These are phyloP conservation scores for Astrocystis sublimbata DNA, from an alignment of 495 filamentous ascomycete genomes.

Conservation along the genomic window DNA sequence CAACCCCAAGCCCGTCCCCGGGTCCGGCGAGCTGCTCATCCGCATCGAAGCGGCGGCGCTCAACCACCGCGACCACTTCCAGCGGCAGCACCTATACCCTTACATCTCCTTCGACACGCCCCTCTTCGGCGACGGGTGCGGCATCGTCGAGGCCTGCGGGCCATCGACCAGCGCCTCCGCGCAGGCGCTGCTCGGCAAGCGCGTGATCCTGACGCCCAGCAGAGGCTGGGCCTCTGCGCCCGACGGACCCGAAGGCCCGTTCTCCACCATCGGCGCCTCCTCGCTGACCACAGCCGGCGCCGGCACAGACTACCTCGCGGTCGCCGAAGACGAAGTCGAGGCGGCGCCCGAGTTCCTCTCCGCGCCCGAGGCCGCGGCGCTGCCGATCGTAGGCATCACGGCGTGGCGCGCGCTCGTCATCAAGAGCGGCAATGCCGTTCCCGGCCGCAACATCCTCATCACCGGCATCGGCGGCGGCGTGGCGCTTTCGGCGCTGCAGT, in stretches of 20 bases:
- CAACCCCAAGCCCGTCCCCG: constrained; percentile 60
- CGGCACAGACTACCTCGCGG: constrained; percentile 66
- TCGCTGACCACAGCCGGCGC: constrained; percentile 64
- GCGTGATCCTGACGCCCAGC: constrained; percentile 72
- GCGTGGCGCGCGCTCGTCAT: constrained; percentile 79
- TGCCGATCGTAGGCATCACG: constrained; percentile 83
- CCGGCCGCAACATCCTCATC: constrained; percentile 66
- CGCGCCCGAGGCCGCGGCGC: constrained; percentile 71
- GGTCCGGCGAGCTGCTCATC: constrained; percentile 65
- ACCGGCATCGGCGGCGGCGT: constrained; percentile 84
- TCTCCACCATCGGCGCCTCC: constrained; percentile 73
- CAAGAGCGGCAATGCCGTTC: constrained; percentile 61
- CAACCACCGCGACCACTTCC: constrained; percentile 91
- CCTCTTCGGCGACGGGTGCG: constrained; percentile 77
- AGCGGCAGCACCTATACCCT: constrained; percentile 89
- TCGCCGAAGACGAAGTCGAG: constrained; percentile 72
- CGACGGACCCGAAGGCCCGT: constrained; percentile 71
- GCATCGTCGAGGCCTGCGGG: constrained; percentile 65
- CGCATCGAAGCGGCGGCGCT: constrained; percentile 73
- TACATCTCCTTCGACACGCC: constrained; percentile 70
- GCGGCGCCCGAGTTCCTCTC: constrained; percentile 69
- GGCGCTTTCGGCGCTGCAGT: constrained; percentile 67
- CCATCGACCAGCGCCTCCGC: constrained; percentile 44
- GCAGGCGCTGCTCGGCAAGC: constrained; percentile 55
- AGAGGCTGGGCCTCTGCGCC: constrained; percentile 72